phyloP scores from a whole-genome alignment of 2,329 filamentous ascomycete species.

The Aspergillus eucalypticola region DNA sequence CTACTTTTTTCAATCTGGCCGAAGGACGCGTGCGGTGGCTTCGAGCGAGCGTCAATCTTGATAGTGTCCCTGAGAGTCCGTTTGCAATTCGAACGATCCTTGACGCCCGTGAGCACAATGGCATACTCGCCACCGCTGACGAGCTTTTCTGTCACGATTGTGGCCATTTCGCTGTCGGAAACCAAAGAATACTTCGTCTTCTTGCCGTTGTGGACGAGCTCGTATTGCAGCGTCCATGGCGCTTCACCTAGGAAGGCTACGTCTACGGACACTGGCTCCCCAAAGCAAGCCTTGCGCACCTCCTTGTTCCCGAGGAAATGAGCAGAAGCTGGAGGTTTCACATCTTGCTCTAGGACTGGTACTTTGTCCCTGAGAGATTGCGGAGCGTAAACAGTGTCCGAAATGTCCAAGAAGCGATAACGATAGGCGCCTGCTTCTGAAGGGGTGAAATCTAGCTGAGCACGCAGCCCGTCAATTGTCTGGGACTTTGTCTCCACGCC shows the following conservation, averaged over 20 bases:
- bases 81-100: constrained; percentile 83
- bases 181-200: constrained; percentile 68
- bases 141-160: constrained; percentile 73
- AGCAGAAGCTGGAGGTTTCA: constrained; percentile 88
- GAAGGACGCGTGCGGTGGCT: constrained; percentile 84
- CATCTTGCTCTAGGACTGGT: constrained; percentile 76
- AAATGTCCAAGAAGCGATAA: constrained; percentile 79
- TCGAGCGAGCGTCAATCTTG: constrained; percentile 82
- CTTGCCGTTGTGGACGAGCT: constrained; percentile 86
- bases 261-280: constrained; percentile 73
- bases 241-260: constrained; percentile 76
- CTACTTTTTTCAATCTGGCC: constrained; percentile 80
- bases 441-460: constrained; percentile 83
- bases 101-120: constrained; percentile 79
- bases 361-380: constrained; percentile 62
- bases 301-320: constrained; percentile 60
- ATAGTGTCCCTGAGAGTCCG: constrained; percentile 81
- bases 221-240: constrained; percentile 89
- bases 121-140: constrained; percentile 86
- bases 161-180: constrained; percentile 64
- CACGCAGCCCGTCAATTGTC: constrained; percentile 69
- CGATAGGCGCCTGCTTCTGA: constrained; percentile 78
- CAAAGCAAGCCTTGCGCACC: constrained; percentile 71
- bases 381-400: constrained; percentile 76
- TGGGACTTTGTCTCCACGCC: constrained; percentile 58